Evolutionary conservation across 2,329 filamentous ascomycete species (phyloP).

Genomic region (Stagonosporopsis vannaccii): DNA sequence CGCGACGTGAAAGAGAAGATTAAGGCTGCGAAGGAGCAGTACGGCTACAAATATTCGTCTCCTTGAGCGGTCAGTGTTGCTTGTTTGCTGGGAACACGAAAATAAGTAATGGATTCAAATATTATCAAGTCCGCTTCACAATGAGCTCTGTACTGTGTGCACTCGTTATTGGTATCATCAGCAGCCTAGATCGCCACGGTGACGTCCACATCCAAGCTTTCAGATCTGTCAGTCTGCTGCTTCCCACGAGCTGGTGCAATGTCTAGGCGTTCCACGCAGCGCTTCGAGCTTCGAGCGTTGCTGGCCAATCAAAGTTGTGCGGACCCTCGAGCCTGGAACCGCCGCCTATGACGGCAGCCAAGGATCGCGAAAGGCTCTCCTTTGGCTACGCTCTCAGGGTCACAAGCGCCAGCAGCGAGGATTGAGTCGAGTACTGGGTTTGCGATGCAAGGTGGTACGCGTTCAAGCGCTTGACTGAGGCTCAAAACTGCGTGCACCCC

Average conservation of each 20-base stretch:
- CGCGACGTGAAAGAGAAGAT: conserved; percentile 47
- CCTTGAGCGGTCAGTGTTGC: conserved; percentile 29
- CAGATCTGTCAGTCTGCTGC: not conserved
- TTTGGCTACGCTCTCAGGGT: conserved; percentile 16
- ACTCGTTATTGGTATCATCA: not conserved
- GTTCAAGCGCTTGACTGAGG: conserved; percentile 7
- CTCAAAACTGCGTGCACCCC: conserved; percentile 6
- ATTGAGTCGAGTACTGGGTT: not conserved
- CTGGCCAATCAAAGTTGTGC: conserved; percentile 34
- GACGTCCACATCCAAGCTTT: not conserved
- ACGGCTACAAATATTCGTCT: conserved; percentile 55
- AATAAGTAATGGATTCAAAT: not conserved
- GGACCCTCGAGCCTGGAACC: conserved; percentile 19
- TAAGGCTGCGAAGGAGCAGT: conserved; percentile 55
- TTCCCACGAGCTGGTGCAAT: not conserved
- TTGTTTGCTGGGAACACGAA: not conserved
- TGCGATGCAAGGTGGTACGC: conserved; percentile 17
- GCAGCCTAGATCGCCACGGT: not conserved
- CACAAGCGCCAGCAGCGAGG: conserved; percentile 25
- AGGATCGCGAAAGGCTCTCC: conserved; percentile 33
- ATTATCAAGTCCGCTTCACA: not conserved
- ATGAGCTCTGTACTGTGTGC: not conserved
- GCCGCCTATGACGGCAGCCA: conserved; percentile 41
- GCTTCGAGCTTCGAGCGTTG: conserved; percentile 20
- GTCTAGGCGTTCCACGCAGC: not conserved